Base-by-base conservation (phyloP, 495 filamentous ascomycete genomes). In the Penicillium coffeae region DNA sequence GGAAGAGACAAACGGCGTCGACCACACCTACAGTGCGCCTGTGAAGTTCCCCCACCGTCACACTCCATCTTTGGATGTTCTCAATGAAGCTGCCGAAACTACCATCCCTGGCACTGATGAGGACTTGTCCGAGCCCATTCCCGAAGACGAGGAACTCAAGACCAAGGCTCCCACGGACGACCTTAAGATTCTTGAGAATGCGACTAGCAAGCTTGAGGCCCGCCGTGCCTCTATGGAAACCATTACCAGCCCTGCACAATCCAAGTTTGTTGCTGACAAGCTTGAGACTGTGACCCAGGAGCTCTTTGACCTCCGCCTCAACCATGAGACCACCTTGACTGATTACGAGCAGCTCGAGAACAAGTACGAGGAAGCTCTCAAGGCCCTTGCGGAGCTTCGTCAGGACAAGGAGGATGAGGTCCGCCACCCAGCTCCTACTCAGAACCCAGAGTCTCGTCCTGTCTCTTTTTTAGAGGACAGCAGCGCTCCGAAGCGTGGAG, bases 241-340 rank as follows among this genome's bases (percentile, higher is more conserved):
- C 5, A 64, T 76, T 4, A 74, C 81, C 44, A 90, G 84, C 60
- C 87, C 89, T 7, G 85, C 88, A 0, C 90, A 96, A 60, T 84
- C 82, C 22, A 86, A 86, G 50, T 89, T 88, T 56, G 86, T 97
- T 42, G 84, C 87, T 10, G 92, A 97, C 62, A 96, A 97, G 70
- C 79, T 98, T 32, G 90, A 96, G 54, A 87, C 79, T 37, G 84
- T 97, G 38, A 91, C 86, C 13, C 89, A 95, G 62, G 94, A 99
- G 62, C 85, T 99, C 2, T 82, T 96, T 41, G 88, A 94, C 55
- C 79, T 99, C 39, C 84, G 85, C 25, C 82, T 92, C 30, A 89
- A 94, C 68, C 94, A 99, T 55, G 94, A 97, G 62, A 73, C 75
- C 8, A 90, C 90, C 3, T 53, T 94, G 22, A 82, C 73, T 47